phyloP scores from a whole-genome alignment of 176 grass and related monocot species.

The Aegilops longissima region DNA sequence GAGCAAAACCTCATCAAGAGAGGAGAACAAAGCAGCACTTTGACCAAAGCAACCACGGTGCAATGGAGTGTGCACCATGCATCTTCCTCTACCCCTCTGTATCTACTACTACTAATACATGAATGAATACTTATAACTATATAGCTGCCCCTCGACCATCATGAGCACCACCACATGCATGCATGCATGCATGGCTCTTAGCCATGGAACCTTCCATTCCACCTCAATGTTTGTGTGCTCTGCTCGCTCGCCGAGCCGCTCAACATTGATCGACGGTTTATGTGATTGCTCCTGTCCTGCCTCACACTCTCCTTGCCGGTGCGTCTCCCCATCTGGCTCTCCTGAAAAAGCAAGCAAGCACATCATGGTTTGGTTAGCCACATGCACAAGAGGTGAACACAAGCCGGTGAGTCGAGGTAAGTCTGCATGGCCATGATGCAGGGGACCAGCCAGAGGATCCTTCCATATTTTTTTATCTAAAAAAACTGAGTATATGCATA shows the following conservation, averaged over 20 bases:
- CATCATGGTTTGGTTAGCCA: slow-evolving; percentile 31
- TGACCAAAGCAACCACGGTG: slow-evolving; percentile 23
- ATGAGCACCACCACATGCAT: slow-evolving; percentile 30
- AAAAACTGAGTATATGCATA: neutral
- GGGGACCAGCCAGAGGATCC: neutral
- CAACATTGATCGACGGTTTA: no score
- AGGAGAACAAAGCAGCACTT: slow-evolving; percentile 37
- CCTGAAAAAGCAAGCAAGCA: slow-evolving; percentile 32
- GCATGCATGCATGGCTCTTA: neutral
- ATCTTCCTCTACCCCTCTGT: neutral
- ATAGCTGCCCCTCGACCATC: slow-evolving; percentile 27
- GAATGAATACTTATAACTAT: slow-evolving; percentile 39
- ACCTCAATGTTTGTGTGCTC: neutral
- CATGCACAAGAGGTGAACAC: neutral
- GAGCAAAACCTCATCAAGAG: slow-evolving; percentile 34
- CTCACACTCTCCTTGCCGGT: slow-evolving; percentile 48
- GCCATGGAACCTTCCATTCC: slow-evolving; percentile 34
- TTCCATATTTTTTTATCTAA: neutral
- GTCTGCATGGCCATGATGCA: neutral
- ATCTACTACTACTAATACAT: neutral
- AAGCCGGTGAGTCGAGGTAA: slow-evolving; percentile 25
- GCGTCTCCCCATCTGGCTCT: slow-evolving; percentile 54
- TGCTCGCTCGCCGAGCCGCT: no score
- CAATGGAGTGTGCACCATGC: neutral
- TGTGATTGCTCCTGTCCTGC: neutral